Percentiles rank a stretch among this genome's conserved stretches.
phyloP scores from a whole-genome alignment of 805 yeast species.

The Debaryomyces castellii region DNA sequence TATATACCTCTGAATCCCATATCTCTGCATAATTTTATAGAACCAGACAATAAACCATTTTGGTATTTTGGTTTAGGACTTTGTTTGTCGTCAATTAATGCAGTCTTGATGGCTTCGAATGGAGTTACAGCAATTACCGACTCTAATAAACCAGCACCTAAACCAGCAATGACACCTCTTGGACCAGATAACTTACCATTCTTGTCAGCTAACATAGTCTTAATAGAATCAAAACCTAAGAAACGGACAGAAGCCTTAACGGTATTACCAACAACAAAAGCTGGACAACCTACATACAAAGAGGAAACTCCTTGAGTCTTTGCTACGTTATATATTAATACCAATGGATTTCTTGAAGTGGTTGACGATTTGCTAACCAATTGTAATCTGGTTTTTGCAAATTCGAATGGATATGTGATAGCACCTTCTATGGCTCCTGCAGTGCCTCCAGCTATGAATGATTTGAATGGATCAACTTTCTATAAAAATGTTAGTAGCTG shows the following conservation, averaged over 20 bases:
- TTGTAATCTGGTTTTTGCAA: conserved; percentile 92
- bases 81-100: conserved; percentile 90
- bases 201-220: conserved; percentile 71
- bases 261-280: conserved; percentile 93
- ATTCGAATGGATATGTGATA: conserved; percentile 93
- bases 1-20: conserved; percentile 83
- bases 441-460: conserved; percentile 91
- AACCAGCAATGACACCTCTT: conserved; percentile 92
- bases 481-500: conserved; percentile 13
- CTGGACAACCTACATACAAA: conserved; percentile 93
- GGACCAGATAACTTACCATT: conserved; percentile 87
- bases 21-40: conserved; percentile 65
- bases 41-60: conserved; percentile 58
- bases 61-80: conserved; percentile 75
- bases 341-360: conserved; percentile 80
- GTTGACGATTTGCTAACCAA: conserved; percentile 64
- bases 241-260: conserved; percentile 95
- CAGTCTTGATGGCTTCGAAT: conserved; percentile 94
- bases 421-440: conserved; percentile 97
- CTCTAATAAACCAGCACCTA: conserved; percentile 94
- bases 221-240: conserved; percentile 87
- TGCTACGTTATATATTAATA: conserved; percentile 71
- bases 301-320: conserved; percentile 76
- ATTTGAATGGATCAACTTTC: conserved; percentile 68
- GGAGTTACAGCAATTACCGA: conserved; percentile 95